Evolutionary conservation across 2,329 filamentous ascomycete genomes (phyloP).

Genomic region (Sarocladium kiliense): DNA sequence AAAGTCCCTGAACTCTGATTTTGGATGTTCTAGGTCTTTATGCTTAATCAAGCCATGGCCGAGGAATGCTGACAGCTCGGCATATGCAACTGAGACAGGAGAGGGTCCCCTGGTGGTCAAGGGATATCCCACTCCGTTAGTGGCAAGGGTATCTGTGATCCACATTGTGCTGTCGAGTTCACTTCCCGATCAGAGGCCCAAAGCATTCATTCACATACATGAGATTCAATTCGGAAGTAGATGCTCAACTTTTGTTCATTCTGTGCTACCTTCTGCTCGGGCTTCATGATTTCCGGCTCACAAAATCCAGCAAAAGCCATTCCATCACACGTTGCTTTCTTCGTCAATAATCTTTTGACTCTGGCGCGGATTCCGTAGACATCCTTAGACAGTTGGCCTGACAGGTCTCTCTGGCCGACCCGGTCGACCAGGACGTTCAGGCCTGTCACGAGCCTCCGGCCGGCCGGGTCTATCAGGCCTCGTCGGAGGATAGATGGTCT

Average conservation of each 20-base stretch:
- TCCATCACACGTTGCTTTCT: no score
- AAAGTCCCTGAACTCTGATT: no score
- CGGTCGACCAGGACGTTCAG: neutral
- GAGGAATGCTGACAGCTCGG: neutral
- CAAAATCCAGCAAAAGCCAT: no score
- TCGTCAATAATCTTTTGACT: neutral
- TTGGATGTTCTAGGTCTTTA: neutral
- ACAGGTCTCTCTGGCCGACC: neutral
- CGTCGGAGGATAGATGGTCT: constrained; percentile 13
- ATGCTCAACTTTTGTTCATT: no score
- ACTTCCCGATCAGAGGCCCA: no score
- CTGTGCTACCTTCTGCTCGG: no score
- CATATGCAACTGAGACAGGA: neutral
- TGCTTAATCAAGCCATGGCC: neutral
- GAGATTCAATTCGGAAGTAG: no score
- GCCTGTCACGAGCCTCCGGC: neutral
- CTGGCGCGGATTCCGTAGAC: no score
- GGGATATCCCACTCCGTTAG: neutral
- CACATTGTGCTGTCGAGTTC: no score
- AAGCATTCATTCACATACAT: no score
- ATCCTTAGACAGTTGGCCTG: neutral
- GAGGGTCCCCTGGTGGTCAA: neutral
- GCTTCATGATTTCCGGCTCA: no score
- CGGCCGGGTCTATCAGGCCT: neutral
- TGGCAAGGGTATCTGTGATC: neutral